These are phyloP conservation scores for Kwoniella newhampshirensis DNA, from an alignment of 768 basidiomycete genomes.

Conservation along the genomic window DNA sequence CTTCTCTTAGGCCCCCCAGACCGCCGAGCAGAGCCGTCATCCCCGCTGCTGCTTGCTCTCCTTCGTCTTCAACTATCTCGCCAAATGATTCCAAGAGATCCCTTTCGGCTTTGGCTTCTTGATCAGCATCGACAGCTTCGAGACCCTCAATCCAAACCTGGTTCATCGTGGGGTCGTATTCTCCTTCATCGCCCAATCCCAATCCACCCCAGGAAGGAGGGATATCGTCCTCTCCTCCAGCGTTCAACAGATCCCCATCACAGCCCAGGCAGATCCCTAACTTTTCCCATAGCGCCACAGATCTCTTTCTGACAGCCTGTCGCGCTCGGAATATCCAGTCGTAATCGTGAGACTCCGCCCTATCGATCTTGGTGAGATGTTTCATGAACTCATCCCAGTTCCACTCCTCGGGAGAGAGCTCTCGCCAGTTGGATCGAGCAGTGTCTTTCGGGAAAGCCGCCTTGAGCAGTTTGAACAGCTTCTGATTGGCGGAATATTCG, in stretches of 20 bases:
- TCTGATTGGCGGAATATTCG: constrained; percentile 62
- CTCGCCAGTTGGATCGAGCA: constrained; percentile 51
- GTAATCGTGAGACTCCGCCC: constrained; percentile 62
- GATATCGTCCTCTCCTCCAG: constrained; percentile 52
- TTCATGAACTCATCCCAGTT: constrained; percentile 66
- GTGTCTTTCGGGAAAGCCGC: constrained; percentile 48
- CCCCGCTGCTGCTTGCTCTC: constrained; percentile 32
- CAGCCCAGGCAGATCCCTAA: constrained; percentile 83
- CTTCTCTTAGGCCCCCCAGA: constrained; percentile 46
- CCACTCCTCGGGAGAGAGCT: constrained; percentile 69
- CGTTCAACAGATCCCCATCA: constrained; percentile 68
- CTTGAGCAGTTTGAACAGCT: constrained; percentile 45
- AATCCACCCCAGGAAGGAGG: constrained; percentile 42
- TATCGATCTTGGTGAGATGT: constrained; percentile 62
- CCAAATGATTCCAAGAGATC: constrained; percentile 31
- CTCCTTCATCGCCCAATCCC: constrained; percentile 41
- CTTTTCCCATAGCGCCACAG: constrained; percentile 88
- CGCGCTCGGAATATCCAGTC: constrained; percentile 72
- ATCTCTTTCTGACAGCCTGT: constrained; percentile 71
- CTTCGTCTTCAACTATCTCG: constrained; percentile 41
- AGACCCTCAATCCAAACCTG: constrained; percentile 51
- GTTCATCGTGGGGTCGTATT: constrained; percentile 30
- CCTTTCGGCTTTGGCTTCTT: constrained; percentile 25
- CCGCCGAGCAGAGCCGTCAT: constrained; percentile 43
- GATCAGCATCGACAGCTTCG: constrained; percentile 32